Conservation (phyloP, 371 early-diverging fungal genomes). For the Cokeromyces recurvatus region DNA sequence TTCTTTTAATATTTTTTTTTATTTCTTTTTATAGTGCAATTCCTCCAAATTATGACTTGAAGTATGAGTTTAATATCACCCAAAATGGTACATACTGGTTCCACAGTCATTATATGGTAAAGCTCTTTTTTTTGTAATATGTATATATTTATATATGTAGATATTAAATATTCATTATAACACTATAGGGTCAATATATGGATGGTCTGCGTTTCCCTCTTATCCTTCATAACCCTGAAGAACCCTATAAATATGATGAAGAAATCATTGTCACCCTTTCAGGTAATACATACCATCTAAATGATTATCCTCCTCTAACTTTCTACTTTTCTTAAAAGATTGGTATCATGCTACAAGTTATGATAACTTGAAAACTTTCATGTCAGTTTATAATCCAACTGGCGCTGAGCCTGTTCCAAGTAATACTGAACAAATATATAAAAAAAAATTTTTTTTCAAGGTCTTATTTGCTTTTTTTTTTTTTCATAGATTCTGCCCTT, state of each 20-base stretch:
- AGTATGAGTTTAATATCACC: constrained; percentile 57
- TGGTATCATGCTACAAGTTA: constrained; percentile 56
- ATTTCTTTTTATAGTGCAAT: constrained; percentile 11
- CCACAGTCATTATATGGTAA: constrained; percentile 58
- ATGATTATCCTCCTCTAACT: not conserved
- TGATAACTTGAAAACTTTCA: constrained; percentile 32
- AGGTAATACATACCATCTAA: constrained; percentile 22
- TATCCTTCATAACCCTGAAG: constrained; percentile 59
- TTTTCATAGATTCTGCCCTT: constrained; percentile 19
- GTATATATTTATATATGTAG: too few species aligned
- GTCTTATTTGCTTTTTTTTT: too few species aligned
- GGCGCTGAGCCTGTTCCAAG: constrained; percentile 63
- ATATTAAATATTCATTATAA: too few species aligned
- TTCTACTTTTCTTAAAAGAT: constrained; percentile 32
- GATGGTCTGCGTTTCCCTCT: constrained; percentile 78
- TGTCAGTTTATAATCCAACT: constrained; percentile 54
- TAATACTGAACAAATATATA: not conserved
- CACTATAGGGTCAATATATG: constrained; percentile 64
- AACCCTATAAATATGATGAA: constrained; percentile 62
- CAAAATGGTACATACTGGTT: constrained; percentile 75
- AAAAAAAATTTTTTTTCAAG: not conserved
- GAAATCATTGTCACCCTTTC: constrained; percentile 56
- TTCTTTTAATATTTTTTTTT: too few species aligned
- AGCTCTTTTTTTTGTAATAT: too few species aligned
- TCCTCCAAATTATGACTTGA: constrained; percentile 44